Evolutionary conservation across 352 stramenopile genomes (phyloP), one percentile per base, ranked within the genome.

Genomic region (Pythium rishiriense): DNA sequence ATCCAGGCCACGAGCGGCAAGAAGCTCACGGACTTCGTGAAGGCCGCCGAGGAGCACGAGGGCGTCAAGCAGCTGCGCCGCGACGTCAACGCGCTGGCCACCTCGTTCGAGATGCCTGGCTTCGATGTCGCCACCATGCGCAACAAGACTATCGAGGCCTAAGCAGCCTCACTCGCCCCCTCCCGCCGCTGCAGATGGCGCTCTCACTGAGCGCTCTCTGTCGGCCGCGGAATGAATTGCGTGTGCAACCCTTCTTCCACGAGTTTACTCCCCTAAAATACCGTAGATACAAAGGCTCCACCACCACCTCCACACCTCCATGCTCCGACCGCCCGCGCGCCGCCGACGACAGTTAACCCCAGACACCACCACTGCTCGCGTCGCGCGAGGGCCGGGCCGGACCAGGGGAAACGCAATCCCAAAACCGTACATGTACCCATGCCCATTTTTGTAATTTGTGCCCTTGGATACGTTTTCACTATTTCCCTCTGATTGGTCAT

Each of bases 91-190:
- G 75, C 73, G n/a, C 97, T 99, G 57, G 90, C 96, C 26, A 94
- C 85, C 24, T 85, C 76, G 46, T 99, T 99, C 73, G 89, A 95
- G 68, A 99, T 99, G 96, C 96, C 96, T 60, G 96, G 96, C 54
- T 97, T 99, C 66, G 96, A 97, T 64, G 83, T 94, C 25, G 77
- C 74, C 45, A 84, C 86, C 65, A 97, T 97, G 90, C 83, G 84
- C 78, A 90, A 93, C 86, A 94, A 94, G 80, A 77, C 67, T 56
- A 81, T 90, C 45, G 73, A 90, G 51, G 77, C 79, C 62, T 90
- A 88, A 79, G 41, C 52, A 25, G 9, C n/a, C 6, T 28, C 25
- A 24, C 41, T 60, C 26, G 3, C 10, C 19, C 17, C 33, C n/a
- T n/a, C n/a, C n/a, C n/a, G n/a, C n/a, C 33, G 33, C 33, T 39